Base-by-base conservation (phyloP, 1,284 basidiomycete species). In the Agroathelia rolfsii region DNA sequence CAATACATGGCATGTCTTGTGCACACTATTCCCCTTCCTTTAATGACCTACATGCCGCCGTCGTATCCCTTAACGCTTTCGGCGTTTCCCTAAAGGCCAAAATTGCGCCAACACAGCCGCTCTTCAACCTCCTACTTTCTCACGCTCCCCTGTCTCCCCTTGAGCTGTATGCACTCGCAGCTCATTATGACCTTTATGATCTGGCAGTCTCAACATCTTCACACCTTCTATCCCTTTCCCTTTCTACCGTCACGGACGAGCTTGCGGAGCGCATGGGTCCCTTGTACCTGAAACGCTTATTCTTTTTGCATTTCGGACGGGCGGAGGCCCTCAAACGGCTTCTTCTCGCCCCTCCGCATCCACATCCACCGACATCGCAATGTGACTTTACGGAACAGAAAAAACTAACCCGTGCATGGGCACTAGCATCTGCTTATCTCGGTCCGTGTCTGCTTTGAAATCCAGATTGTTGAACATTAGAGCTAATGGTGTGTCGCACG, bases 351-450 rank as follows among this genome's bases (percentile, higher is more conserved):
- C 77, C 75, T 0, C 77, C 77, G 8, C 66, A 68, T 28, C 69
- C 72, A 2, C 77, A 80, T 49, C 55, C 71, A 9, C 72, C 75
- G 5, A 76, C 69, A 0, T 46, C 59, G 6, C 46, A 51, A 16
- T 78, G 76, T 40, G 71, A 75, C 46, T 71, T 72, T 40, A 51
- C 60, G 1, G 70, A 75, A 44, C 76, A 79, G 49, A 76, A 76
- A 50, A 72, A 63, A 39, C 42, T 78, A 22, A 72, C 69, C 2
- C 55, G 75, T 25, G 76, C 76, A 4, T 78, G 75, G 75, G 74
- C 75, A 24, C 47, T 78, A 28, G 76, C 75, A 13, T 69, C 68
- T 1, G 76, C 76, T 4, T 78, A 78, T 50, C 63, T 78, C n/a
- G n/a, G n/a, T n/a, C n/a, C n/a, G n/a, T n/a, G n/a, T n/a, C n/a